Conservation (phyloP, 208 protist genomes). For the Plasmodiophora brassicae region DNA sequence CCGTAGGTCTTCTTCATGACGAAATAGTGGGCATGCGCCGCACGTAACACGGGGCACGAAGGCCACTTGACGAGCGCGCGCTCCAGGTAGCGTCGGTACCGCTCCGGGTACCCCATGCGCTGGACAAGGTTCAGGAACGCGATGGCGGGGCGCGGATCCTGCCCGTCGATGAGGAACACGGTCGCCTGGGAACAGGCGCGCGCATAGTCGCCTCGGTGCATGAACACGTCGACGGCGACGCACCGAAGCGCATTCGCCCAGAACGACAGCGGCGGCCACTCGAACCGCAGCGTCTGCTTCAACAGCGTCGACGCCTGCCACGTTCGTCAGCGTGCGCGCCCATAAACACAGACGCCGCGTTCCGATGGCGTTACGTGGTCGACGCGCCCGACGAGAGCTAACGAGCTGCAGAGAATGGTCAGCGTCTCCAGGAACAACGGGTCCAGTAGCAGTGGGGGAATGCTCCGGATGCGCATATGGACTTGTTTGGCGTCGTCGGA, state of each 20-base stretch:
- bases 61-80: background rate
- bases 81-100: background rate
- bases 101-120: background rate
- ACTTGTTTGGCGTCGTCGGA: too few relatives aligned
- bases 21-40: background rate
- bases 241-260: slow-evolving; percentile 8
- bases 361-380: background rate
- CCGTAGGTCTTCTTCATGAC: background rate
- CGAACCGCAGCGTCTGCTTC: background rate
- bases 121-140: background rate
- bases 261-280: background rate
- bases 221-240: background rate
- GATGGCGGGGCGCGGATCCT: background rate
- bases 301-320: background rate
- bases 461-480: background rate
- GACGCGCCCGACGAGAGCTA: background rate
- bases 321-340: too few relatives aligned
- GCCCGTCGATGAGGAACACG: background rate
- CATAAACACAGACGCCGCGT: too few relatives aligned
- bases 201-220: background rate
- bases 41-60: background rate
- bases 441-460: background rate
- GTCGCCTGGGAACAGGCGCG: background rate
- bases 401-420: background rate
- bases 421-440: background rate